Evolutionary conservation across 306 rosid species (phyloP), one percentile per base, ranked within the genome.

Genomic region (Psophocarpus tetragonolobus): DNA sequence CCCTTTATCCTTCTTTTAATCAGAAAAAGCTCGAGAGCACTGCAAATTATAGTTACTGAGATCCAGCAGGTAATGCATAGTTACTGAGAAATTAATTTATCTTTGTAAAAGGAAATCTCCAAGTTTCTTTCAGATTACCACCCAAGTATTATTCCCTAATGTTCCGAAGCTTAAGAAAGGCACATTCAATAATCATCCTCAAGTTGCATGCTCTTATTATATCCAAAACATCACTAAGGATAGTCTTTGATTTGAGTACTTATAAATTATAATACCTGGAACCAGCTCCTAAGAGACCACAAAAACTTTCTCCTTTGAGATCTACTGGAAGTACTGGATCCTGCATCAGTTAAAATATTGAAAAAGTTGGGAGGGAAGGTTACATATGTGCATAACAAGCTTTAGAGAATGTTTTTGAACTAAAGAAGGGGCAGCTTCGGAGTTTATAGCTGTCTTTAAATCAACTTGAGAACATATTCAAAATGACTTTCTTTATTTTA

Each of bases 1-100:
- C 99, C 99, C 86, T 86, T 89, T 71, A 91, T 95, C 85, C 91
- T 89, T 78, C 99, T 86, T 85, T 95, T 92, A 79, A 95, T 68
- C 83, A 95, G 91, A 70, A 92, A 87, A 81, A 82, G 96, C 87
- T 95, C 99, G 80, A 92, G 84, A 1, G 97, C 97, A 50, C 99
- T 95, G 98, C 84, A 92, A 36, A 60, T 77, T 69, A 39, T 66
- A 84, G 45, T 13, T 27, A 29, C 11, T 17, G 56, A 24, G 36
- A 50, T 71, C 38, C 1, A 36, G 39, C 5, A 73, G 53, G n/a
- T 61, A 50, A 56, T 29, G 48, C 15, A 35, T 47, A 45, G 53
- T 64, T 36, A 41, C 6, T 15, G 42, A 32, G 75, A 74, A 50
- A 63, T 39, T 64, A 2, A 32, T 64, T 44, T 30, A 56, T 21